Base-by-base conservation (phyloP, 345 rosid genomes). In the Euclidium syriacum region DNA sequence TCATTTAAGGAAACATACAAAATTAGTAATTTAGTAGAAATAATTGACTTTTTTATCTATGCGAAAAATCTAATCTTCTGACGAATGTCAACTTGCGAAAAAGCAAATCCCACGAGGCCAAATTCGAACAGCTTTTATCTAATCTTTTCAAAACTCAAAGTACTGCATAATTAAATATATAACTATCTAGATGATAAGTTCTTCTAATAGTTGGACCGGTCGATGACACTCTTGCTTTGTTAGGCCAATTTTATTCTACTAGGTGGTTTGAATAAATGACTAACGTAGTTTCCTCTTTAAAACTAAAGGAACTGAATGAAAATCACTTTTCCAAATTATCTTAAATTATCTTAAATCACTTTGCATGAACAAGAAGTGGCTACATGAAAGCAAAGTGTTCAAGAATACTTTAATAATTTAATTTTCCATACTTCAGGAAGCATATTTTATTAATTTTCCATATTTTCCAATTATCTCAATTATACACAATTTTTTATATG, bases 21-120 rank as follows among this genome's bases (percentile, higher is more conserved):
- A 29, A 43, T 30, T 60, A 44, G 12, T 14, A 3, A 17, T 27
- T n/a, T 14, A 15, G 43, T 6, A 4, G 20, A 24, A 20, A 32
- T 43, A 24, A 7, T n/a, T 34, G 25, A 51, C 59, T n/a, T n/a
- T n/a, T n/a, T n/a, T n/a, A n/a, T n/a, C n/a, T n/a, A n/a, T n/a
- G n/a, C n/a, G n/a, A n/a, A n/a, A n/a, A n/a, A n/a, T n/a, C 17
- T 51, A 58, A 9, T 49, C 22, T 5, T 51, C 10, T 3, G 6
- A 49, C 23, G 50, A 23, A 50, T 41, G 40, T 51, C 46, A 50
- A 68, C 46, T 32, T 23, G 23, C 1, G 16, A 51, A 41, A 62
- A 62, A 44, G 19, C 40, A 69, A 44, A 50, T 32, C 68, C 51
- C 68, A 62, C 68, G 74, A 70, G 64, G 58, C 24, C 38, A 54